Evolutionary conservation across 257 asterid species (phyloP).

Genomic region (Cinchona pubescens): DNA sequence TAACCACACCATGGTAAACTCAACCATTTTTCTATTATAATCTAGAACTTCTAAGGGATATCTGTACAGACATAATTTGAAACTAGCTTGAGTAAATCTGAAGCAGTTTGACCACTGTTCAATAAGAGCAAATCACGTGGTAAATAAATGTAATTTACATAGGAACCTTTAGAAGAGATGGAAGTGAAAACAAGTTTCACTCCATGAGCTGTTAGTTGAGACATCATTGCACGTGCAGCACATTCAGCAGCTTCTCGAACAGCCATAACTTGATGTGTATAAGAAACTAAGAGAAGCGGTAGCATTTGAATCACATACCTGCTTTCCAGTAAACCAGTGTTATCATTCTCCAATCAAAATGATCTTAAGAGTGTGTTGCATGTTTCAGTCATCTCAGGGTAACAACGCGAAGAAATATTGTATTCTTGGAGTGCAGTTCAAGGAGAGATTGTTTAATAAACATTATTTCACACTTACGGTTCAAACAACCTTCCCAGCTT

Average conservation of each 20-base stretch:
- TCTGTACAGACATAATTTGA: no score
- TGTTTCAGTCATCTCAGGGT: neutral
- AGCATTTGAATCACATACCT: constrained; percentile 93
- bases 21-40: no score
- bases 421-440: neutral
- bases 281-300: constrained; percentile 83
- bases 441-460: neutral
- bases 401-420: neutral
- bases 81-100: no score
- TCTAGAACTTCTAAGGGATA: no score
- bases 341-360: neutral
- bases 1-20: no score
- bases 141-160: constrained; percentile 14
- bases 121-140: neutral
- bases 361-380: no score
- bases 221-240: constrained; percentile 99
- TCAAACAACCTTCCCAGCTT: constrained; percentile 94
- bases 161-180: constrained; percentile 89
- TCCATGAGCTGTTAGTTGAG: constrained; percentile 93
- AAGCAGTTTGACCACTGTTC: no score
- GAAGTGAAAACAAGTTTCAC: constrained; percentile 97
- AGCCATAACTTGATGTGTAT: constrained; percentile 96
- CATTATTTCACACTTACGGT: constrained; percentile 60
- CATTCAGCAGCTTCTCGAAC: constrained; percentile 99
- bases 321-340: constrained; percentile 7